Base-by-base conservation (phyloP, 345 rosid species). In the Boechera stricta region DNA sequence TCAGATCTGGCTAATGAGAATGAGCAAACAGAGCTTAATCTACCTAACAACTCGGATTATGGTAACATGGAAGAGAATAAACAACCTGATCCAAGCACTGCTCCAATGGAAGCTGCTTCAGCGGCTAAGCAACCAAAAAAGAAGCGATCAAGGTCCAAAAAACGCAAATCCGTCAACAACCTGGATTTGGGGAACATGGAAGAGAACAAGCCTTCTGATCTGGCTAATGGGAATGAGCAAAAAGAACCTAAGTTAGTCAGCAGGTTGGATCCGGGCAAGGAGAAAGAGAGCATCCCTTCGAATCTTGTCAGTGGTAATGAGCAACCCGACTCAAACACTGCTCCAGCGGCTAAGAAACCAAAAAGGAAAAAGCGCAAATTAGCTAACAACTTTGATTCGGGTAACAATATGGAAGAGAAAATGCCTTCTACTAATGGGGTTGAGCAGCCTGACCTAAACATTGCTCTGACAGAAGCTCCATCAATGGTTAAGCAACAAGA, bases 81-180 rank as follows among this genome's bases (percentile, higher is more conserved):
- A 15, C 54, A 75, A 48, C n/a, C 62, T 48, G 67, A 76, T 55
- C 45, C 47, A 29, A 51, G 41, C 44, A 31, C 63, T 76, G 42
- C 62, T 49, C 45, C 15, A 10, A 5, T 59, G 5, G 73, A 66
- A 57, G 51, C 59, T 75, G 33, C 12, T 47, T 58, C 61, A 58
- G 36, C 10, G 47, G 55, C 41, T 68, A 26, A 59, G 24, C 62
- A 76, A 76, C 79, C 38, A 59, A 32, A 76, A 63, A 76, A 51
- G 28, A 68, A 76, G 56, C 45, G 59, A 26, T 49, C 59, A 15
- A 58, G 15, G 51, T 67, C 68, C 38, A 75, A 59, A 75, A 68
- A 39, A 58, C 51, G 10, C 0, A 44, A 70, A 35, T 54, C 53
- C 26, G 26, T 47, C 74, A 39, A 58, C 44, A 75, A 67, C 16